Evolutionary conservation across 2,329 filamentous ascomycete species (phyloP), one percentile per base, ranked within the genome.

Genomic region (Colletotrichum somersetense): DNA sequence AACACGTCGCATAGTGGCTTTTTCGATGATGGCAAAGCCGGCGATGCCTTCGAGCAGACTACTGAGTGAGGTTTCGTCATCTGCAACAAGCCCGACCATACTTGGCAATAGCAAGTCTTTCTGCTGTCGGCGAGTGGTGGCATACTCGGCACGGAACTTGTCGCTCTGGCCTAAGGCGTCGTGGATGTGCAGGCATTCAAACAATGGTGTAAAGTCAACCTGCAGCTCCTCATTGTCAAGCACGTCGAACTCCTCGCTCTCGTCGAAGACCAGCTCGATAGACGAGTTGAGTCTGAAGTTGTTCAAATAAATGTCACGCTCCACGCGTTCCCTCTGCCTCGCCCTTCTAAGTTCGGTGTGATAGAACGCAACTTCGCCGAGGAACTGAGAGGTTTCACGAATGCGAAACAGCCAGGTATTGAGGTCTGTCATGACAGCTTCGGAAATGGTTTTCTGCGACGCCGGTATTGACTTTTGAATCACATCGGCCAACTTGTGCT

Each of bases 381-480:
- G 84, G 74, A 97, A 98, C 76, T 98, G 96, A 1, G 96, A 98
- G 23, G 95, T 97, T 81, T 99, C 96, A 77, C 96, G 91, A 74
- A 99, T 97, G 30, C 94, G 91, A 78, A 93, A 99, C 12, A 99
- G 86, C 96, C 96, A 99, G 0, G 95, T 98, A 79, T 98, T 98
- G 67, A 99, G 84, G 81, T 99, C 96, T 2, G 90, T 93, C 94
- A 98, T 98, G 75, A 99, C 96, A 18, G 95, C 95, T 82, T 98
- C 96, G 5, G 96, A 96, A 68, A 99, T 98, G 62, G 94, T 91
- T 78, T 94, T 95, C 78, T 97, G 95, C 1, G 95, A 98, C 4
- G 93, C 91, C 1, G 96, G 96, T 42, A 98, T 96, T 0, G 96
- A 98, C 76, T 94, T 95, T 80, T 98, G 96, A 75, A 99, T 98